Percentiles rank a stretch among this genome's conserved stretches.
phyloP scores from a whole-genome alignment of 371 early-diverging fungal species.

The Cokeromyces recurvatus region DNA sequence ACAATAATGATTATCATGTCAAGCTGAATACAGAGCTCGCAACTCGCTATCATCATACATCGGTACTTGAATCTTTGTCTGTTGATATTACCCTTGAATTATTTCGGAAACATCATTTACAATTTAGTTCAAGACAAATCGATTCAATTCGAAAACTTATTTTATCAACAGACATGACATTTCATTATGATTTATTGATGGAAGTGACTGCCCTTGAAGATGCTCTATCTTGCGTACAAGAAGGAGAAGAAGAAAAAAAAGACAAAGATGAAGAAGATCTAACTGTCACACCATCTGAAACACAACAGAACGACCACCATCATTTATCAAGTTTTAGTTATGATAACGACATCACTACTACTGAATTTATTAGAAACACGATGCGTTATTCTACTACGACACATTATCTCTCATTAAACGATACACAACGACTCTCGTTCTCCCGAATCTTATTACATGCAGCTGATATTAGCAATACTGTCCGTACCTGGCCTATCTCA shows the following conservation, averaged over 20 bases:
- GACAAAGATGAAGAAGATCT: no score
- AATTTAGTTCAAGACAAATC: not conserved
- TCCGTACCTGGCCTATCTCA: conserved; percentile 77
- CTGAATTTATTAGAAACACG: no score
- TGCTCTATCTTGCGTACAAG: not conserved
- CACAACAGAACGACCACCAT: not conserved
- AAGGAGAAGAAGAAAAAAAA: not conserved
- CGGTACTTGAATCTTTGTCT: conserved; percentile 80
- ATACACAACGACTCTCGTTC: conserved; percentile 42
- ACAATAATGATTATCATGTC: conserved; percentile 82
- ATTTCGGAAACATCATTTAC: conserved; percentile 50
- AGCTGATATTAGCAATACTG: conserved; percentile 87
- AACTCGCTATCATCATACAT: conserved; percentile 46
- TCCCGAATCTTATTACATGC: conserved; percentile 74
- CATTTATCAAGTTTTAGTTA: not conserved
- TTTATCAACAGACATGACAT: conserved; percentile 77
- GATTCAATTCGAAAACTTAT: conserved; percentile 32
- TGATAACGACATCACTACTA: no score
- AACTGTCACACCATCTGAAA: no score
- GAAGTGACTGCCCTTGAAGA: conserved; percentile 26
- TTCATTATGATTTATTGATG: conserved; percentile 70
- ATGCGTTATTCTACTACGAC: no score
- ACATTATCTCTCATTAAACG: no score
- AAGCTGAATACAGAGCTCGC: conserved; percentile 70
- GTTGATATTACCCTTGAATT: conserved; percentile 61